Percentiles rank a stretch among this genome's conserved stretches.
These are phyloP conservation scores for Phalaenopsis hybrid DNA, from an alignment of 116 monocot genomes.

Conservation along the genomic window DNA sequence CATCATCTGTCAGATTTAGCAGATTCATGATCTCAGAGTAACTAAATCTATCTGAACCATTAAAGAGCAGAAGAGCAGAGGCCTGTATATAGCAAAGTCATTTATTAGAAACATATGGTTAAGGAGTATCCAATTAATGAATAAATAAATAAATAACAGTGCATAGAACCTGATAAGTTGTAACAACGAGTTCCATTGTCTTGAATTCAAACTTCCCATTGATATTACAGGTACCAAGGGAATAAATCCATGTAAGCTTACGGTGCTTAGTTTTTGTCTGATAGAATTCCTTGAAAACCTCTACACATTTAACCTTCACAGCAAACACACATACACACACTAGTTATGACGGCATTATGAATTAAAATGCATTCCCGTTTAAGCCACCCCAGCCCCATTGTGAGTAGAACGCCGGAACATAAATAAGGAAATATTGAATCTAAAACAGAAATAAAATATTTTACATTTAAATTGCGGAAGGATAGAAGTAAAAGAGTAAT, in stretches of 20 bases:
- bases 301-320: constrained; percentile 78
- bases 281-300: constrained; percentile 95
- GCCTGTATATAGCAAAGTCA: constrained; percentile 40
- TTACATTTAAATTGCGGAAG: background rate
- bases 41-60: constrained; percentile 74
- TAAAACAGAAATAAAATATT: background rate
- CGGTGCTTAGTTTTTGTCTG: constrained; percentile 97
- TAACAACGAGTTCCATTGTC: constrained; percentile 76
- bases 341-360: background rate
- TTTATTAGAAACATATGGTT: background rate
- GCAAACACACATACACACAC: background rate
- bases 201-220: constrained; percentile 88
- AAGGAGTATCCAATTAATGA: constrained; percentile 6
- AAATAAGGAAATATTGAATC: background rate
- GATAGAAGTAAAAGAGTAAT: background rate
- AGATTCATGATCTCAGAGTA: constrained; percentile 89
- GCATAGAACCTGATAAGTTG: constrained; percentile 79
- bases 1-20: constrained; percentile 86
- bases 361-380: background rate
- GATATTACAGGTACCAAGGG: constrained; percentile 88
- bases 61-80: constrained; percentile 74
- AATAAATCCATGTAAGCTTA: constrained; percentile 98
- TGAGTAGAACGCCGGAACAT: background rate
- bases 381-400: background rate
- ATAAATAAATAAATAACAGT: background rate